Base-by-base conservation (phyloP, 2,329 filamentous ascomycete genomes). In the Diaporthe ilicicola region DNA sequence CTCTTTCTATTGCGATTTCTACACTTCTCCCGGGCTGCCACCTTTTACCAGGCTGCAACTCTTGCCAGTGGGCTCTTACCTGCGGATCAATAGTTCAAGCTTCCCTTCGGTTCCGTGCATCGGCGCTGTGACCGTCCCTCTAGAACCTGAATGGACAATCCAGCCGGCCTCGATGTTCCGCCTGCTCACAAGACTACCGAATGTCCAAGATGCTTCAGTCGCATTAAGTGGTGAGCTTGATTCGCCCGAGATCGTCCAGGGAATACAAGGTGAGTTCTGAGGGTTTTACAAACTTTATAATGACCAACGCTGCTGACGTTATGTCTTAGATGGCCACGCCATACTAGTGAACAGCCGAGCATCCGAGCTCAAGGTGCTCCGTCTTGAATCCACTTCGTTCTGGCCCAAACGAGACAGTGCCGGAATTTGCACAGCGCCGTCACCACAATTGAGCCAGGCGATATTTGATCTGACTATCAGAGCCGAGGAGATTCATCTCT, bases 321-420 rank as follows among this genome's bases (percentile, higher is more conserved):
- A 8, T 9, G 2, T 9, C 4, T 10, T n/a, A 55, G 53, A 22
- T 3, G 10, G 19, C 1, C 4, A 19, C 4, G 12, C 53, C 7
- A 3, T 12, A n/a, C n/a, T n/a, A 6, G 9, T 9, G 2, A 24
- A 5, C 19, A 15, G 22, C 19, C 19, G 22, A 19, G 2, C 1
- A 34, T 22, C 19, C 19, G 17, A 34, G 9, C 10, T 62, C 27
- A 62, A 24, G 29, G 3, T 2, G 1, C 24, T 62, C 5, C 2
- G 0, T 0, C 6, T 62, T 6, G 1, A 4, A 3, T 22, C 27
- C 12, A 32, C 15, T 8, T 5, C 32, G 2, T 8, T 15, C 6
- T 39, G 34, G 34, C 12, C 1, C 32, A 7, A 2, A 15, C 2
- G 2, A 9, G n/a, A 1, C 10, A 1, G 53, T 15, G 3, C n/a